phyloP scores from a whole-genome alignment of 345 rosid genomes.

The Laguncularia racemosa region DNA sequence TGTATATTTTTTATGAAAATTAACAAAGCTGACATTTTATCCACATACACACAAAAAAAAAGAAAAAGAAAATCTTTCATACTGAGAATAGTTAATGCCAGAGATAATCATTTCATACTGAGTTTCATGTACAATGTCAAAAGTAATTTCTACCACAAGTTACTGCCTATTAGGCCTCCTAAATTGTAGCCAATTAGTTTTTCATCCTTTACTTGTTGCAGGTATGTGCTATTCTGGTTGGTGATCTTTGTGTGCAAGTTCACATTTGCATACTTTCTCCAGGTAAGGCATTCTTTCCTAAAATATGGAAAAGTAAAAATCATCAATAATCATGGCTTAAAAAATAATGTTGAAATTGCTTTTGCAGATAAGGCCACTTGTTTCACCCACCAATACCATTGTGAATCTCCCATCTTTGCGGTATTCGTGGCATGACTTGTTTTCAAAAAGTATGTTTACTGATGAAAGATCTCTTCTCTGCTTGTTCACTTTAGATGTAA shows the following conservation, averaged over 20 bases:
- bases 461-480: background rate
- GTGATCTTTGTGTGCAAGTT: conserved; percentile 80
- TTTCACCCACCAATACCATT: conserved; percentile 57
- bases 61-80: too few species aligned
- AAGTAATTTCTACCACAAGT: too few species aligned
- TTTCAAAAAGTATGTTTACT: conserved; percentile 68
- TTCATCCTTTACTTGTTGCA: conserved; percentile 20
- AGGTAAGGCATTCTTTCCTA: conserved; percentile 44
- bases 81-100: too few species aligned
- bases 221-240: conserved; percentile 95
- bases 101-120: too few species aligned
- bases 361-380: conserved; percentile 87
- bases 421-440: conserved; percentile 93
- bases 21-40: too few species aligned
- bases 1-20: too few species aligned
- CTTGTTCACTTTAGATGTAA: background rate
- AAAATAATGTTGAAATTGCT: background rate
- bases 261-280: conserved; percentile 92
- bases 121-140: too few species aligned
- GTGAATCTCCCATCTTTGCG: conserved; percentile 26
- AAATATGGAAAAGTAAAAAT: too few species aligned
- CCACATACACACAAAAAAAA: too few species aligned
- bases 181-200: background rate
- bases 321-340: background rate
- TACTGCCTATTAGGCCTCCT: too few species aligned